phyloP scores from a whole-genome alignment of 495 filamentous ascomycete species.

The Penicillium dipodomyicola region DNA sequence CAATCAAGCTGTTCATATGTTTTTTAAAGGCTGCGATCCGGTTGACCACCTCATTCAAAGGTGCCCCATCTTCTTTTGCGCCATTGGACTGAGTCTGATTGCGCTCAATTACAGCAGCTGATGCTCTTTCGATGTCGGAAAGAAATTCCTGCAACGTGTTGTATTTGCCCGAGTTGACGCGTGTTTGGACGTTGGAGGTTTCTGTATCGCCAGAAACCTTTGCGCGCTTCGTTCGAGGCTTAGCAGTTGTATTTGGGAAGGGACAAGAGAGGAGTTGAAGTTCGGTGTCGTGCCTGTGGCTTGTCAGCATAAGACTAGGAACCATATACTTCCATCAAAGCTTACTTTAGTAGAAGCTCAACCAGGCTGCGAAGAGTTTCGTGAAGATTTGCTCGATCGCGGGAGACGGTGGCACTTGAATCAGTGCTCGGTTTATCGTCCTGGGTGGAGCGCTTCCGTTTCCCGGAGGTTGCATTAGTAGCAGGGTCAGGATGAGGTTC shows the following conservation, averaged over 20 bases:
- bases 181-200: conserved; percentile 37
- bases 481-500: conserved; percentile 37
- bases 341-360: conserved; percentile 41
- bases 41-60: conserved; percentile 41
- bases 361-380: conserved; percentile 43
- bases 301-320: conserved; percentile 18
- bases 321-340: background rate
- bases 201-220: conserved; percentile 46
- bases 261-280: conserved; percentile 44
- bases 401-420: conserved; percentile 24
- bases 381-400: conserved; percentile 39
- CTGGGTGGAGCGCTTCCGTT: conserved; percentile 48
- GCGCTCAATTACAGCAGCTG: conserved; percentile 43
- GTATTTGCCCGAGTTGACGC: conserved; percentile 44
- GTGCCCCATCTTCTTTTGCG: conserved; percentile 30
- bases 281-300: conserved; percentile 41
- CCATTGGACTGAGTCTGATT: conserved; percentile 38
- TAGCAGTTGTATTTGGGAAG: conserved; percentile 40
- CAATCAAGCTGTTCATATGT: conserved; percentile 48
- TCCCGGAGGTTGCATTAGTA: conserved; percentile 40
- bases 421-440: conserved; percentile 39
- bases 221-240: conserved; percentile 49
- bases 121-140: conserved; percentile 51
- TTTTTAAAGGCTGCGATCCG: conserved; percentile 49
- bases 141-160: conserved; percentile 48